These are phyloP conservation scores for Rhododendron griersonianum DNA, from an alignment of 148 eudicot species.

Conservation along the genomic window DNA sequence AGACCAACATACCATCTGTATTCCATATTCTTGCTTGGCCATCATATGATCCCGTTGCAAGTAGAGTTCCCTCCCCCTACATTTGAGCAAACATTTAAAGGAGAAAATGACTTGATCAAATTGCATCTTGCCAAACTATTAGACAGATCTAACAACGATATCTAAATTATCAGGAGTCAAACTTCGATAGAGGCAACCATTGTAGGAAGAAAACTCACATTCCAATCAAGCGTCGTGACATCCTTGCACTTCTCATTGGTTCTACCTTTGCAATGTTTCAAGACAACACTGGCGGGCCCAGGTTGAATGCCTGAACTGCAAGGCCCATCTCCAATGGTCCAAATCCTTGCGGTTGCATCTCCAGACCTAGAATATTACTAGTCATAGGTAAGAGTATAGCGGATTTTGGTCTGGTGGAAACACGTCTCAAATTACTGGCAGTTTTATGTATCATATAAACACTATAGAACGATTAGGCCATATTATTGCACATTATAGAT, in stretches of 20 bases:
- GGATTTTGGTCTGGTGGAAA: background rate
- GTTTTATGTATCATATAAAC: background rate
- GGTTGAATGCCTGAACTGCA: slow-evolving; percentile 35
- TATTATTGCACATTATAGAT: background rate
- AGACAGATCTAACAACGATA: background rate
- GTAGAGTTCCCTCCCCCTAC: slow-evolving; percentile 64
- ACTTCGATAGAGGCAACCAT: background rate
- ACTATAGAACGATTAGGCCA: background rate
- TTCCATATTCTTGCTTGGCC: slow-evolving; percentile 81
- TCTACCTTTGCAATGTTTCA: slow-evolving; percentile 57
- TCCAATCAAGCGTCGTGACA: slow-evolving; percentile 81
- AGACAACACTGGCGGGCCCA: slow-evolving; percentile 32
- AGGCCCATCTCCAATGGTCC: slow-evolving; percentile 54
- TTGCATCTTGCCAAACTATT: background rate
- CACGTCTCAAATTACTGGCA: background rate
- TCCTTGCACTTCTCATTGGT: slow-evolving; percentile 63
- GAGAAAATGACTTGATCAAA: slow-evolving; percentile 2
- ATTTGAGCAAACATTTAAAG: background rate
- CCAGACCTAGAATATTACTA: slow-evolving; percentile 42
- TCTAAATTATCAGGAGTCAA: background rate
- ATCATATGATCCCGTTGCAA: slow-evolving; percentile 79
- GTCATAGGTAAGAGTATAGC: background rate
- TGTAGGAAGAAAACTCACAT: slow-evolving; percentile 39
- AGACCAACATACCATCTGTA: slow-evolving; percentile 50
- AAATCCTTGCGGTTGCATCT: slow-evolving; percentile 71